Evolutionary conservation across 2,329 filamentous ascomycete species (phyloP).

Genomic region (Sclerotiophoma versabilis): DNA sequence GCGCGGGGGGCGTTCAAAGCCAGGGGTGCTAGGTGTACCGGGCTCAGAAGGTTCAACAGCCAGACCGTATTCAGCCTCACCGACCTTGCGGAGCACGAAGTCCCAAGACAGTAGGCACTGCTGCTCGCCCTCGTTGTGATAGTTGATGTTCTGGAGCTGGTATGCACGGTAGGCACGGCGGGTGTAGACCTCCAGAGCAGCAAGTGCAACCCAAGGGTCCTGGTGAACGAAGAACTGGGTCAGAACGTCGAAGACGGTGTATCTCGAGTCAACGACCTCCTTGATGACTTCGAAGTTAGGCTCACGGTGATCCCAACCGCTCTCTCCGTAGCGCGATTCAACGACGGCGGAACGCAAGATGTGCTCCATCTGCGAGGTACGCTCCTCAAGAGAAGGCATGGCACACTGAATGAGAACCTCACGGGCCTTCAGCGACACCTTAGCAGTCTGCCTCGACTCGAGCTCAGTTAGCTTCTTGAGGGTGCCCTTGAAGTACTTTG

Average conservation of each 20-base stretch:
- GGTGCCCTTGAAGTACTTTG: conserved; percentile 82
- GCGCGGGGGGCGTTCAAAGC: conserved; percentile 70
- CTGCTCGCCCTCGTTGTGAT: conserved; percentile 78
- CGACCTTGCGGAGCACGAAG: conserved; percentile 92
- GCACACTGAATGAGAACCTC: conserved; percentile 98
- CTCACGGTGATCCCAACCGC: conserved; percentile 94
- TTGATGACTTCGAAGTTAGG: conserved; percentile 90
- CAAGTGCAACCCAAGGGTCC: conserved; percentile 92
- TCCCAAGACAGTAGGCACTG: conserved; percentile 91
- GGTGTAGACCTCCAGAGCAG: conserved; percentile 94
- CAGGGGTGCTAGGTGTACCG: conserved; percentile 73
- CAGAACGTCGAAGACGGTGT: conserved; percentile 96
- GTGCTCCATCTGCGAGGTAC: conserved; percentile 96
- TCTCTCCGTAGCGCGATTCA: conserved; percentile 97
- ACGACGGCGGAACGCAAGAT: conserved; percentile 95
- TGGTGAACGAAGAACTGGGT: conserved; percentile 94
- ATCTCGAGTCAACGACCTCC: conserved; percentile 98
- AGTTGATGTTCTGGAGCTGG: conserved; percentile 85
- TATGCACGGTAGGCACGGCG: conserved; percentile 97
- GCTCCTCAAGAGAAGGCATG: conserved; percentile 93
- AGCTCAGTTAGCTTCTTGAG: conserved; percentile 90
- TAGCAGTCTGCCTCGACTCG: conserved; percentile 83
- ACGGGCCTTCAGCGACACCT: conserved; percentile 95
- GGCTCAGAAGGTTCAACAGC: conserved; percentile 80
- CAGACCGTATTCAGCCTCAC: conserved; percentile 86